These are phyloP conservation scores for Starmera caribaea DNA, from an alignment of 805 yeast genomes.

Conservation along the genomic window DNA sequence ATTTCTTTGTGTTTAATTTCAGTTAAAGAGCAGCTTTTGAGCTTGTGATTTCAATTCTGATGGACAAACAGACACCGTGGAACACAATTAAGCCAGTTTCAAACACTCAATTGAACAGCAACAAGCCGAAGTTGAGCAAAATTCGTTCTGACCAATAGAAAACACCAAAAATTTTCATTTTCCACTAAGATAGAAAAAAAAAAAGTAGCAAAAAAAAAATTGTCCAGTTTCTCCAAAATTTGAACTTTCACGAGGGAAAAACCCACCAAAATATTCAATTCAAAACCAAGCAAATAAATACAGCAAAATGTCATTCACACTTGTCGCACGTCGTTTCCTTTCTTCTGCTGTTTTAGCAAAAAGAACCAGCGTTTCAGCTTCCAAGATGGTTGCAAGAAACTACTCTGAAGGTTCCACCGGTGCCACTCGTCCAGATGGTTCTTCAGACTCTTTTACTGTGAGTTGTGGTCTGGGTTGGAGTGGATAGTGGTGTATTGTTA, in stretches of 20 bases:
- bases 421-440: constrained; percentile 42
- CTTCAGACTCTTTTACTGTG: constrained; percentile 52
- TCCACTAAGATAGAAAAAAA: no score
- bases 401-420: constrained; percentile 55
- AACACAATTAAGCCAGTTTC: no score
- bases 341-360: constrained; percentile 13
- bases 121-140: no score
- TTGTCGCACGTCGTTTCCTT: constrained; percentile 29
- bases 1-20: no score
- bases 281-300: background rate
- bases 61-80: no score
- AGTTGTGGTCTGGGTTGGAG: constrained; percentile 14
- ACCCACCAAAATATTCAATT: background rate
- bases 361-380: constrained; percentile 1
- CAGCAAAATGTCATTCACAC: constrained; percentile 18
- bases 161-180: no score
- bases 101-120: no score
- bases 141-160: no score
- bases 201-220: background rate
- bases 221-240: background rate
- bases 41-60: no score
- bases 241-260: background rate
- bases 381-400: constrained; percentile 12
- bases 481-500: background rate
- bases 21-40: no score